Evolutionary conservation across 768 basidiomycete species (phyloP), one percentile per base, ranked within the genome.

Genomic region (Crassisporium funariophilum): DNA sequence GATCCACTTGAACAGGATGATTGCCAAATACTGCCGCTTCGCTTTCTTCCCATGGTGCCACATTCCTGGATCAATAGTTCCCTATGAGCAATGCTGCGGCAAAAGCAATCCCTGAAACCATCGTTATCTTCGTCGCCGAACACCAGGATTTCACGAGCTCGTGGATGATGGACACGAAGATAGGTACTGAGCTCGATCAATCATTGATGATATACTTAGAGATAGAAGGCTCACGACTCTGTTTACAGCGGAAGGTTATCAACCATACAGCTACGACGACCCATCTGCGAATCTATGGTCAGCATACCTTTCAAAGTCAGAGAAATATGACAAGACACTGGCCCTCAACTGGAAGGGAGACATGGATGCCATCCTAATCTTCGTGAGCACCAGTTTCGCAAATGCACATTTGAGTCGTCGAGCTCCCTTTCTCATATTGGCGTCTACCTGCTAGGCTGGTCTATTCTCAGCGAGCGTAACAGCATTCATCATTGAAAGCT

Each of bases 291-390:
- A 61, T 21, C 60, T 74, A 22, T 73, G 72, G 73, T 65, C 66
- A 4, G 56, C 67, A 4, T 74, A 71, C 51, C 50, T 68, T 24
- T 57, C 59, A 9, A 61, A 65, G 36, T 69, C 69, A 2, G 65
- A 67, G 44, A 65, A 62, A 39, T 51, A 67, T 24, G 66, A 72
- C 43, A 56, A 50, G 40, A 53, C 56, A 20, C 55, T 68, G 37
- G 63, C 64, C 2, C 59, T 65, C 48, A 63, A 65, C 27, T 73
- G 70, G 71, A 73, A 70, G 48, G 64, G 63, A 5, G 70, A 70
- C 33, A 72, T 73, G 72, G 71, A 75, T 46, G 60, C 63, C 5
- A 64, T 71, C 23, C 60, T 71, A 2, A 70, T 72, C 29, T 73
- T 72, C 38, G 72, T 72, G 52, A 31, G 67, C 38, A 31, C 16